These are phyloP conservation scores for Hypoxylon sp. DNA, from an alignment of 2,329 filamentous ascomycete genomes.

Conservation along the genomic window DNA sequence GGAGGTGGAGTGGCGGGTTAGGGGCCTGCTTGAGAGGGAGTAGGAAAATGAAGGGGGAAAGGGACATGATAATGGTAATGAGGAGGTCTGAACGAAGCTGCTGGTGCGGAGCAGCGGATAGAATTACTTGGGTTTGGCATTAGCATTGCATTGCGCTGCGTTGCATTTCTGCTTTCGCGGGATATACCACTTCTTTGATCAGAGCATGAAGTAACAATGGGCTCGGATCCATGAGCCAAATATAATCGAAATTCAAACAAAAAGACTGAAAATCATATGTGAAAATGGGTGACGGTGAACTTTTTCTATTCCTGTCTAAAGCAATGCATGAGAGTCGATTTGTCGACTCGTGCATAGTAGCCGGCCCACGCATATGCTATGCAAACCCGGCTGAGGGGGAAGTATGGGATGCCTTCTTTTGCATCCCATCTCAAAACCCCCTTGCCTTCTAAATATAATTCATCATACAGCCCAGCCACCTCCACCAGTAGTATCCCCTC, in stretches of 20 bases:
- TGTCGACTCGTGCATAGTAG: conserved; percentile 26
- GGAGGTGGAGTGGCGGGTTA: conserved; percentile 54
- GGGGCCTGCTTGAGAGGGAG: conserved; percentile 42
- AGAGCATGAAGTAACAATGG: neutral
- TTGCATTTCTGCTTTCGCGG: conserved; percentile 20
- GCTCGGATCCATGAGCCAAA: neutral
- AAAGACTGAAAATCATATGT: neutral
- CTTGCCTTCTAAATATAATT: conserved; percentile 14
- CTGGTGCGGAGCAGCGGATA: neutral
- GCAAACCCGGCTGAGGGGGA: conserved; percentile 16
- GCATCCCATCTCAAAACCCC: conserved; percentile 19
- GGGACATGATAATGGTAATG: neutral
- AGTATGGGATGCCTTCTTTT: neutral
- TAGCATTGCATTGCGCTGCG: conserved; percentile 34
- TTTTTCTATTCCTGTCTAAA: conserved; percentile 37
- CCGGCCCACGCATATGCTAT: conserved; percentile 29
- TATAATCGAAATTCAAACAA: neutral
- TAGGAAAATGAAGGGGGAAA: conserved; percentile 1
- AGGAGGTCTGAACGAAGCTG: neutral
- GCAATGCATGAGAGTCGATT: conserved; percentile 27
- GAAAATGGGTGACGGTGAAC: neutral
- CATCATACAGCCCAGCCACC: conserved; percentile 14
- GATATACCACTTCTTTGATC: conserved; percentile 24
- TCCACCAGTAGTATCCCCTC: neutral
- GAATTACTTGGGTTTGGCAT: conserved; percentile 13